phyloP scores from a whole-genome alignment of 257 asterid species.

The Ajuga chamaepitys region DNA sequence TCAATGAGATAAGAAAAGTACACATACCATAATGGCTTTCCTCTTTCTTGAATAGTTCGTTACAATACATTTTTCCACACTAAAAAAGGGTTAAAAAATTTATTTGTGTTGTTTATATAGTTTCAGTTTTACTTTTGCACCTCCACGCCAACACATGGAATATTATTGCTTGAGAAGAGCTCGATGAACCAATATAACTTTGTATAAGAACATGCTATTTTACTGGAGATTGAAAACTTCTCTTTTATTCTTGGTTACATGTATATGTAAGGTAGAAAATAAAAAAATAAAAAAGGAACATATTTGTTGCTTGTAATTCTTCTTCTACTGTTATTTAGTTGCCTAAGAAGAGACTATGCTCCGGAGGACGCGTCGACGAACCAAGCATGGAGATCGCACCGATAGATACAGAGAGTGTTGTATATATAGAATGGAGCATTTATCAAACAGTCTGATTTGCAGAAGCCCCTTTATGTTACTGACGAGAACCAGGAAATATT shows the following conservation, averaged over 20 bases:
- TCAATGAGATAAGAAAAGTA: too few species aligned
- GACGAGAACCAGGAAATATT: constrained; percentile 5
- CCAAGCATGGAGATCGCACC: not conserved
- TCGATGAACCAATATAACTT: not conserved
- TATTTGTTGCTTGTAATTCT: not conserved
- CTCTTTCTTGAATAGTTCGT: too few species aligned
- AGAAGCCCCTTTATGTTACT: not conserved
- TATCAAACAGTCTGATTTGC: constrained; percentile 6
- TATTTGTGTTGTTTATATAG: too few species aligned
- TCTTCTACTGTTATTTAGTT: not conserved
- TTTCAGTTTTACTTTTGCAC: too few species aligned
- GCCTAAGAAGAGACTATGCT: not conserved
- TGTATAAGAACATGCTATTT: not conserved
- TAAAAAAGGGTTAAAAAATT: too few species aligned
- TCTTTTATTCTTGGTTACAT: constrained; percentile 6
- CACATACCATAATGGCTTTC: too few species aligned
- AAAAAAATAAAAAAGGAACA: not conserved
- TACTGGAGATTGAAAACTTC: constrained; percentile 5
- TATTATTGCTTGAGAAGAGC: too few species aligned
- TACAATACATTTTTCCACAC: too few species aligned
- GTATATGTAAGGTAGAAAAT: not conserved
- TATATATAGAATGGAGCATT: not conserved
- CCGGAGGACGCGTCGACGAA: not conserved
- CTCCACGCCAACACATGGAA: too few species aligned
- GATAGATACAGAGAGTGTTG: not conserved